Base-by-base conservation (phyloP, 306 rosid species). In the Cotoneaster glaucophyllus region DNA sequence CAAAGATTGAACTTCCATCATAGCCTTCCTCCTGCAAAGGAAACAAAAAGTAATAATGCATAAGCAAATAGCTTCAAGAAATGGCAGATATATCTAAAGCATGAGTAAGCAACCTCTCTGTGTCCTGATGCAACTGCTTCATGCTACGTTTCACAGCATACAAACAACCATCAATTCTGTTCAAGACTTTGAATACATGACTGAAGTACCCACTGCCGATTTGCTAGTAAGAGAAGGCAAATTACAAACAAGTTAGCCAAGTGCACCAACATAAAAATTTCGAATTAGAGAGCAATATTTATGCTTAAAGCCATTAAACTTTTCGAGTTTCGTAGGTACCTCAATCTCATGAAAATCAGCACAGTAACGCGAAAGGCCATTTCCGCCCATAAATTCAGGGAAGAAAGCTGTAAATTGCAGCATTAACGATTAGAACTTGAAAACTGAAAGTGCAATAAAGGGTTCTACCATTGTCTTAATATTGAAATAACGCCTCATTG, bases 1-100 rank as follows among this genome's bases (percentile, higher is more conserved):
- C 87, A 92, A 71, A 75, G 91, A 89, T 87, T 95, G 97, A 83
- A 92, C 97, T 83, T 95, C 99, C 99, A 92, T 92, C 81, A 92
- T 83, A 77, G 99, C 99, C 82, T 87, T 86, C 74, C 82, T 85
- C 88, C 97, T 95, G 83, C 83, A 86, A 71, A 69, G 52, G 59
- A 29, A 19, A 21, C 59, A 69, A 48, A 48, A 52, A 70, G 54
- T 15, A 24, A 56, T 13, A 6, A 52, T 37, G 24, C 59, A 62
- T 76, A 50, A 79, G 50, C 61, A 70, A 12, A 64, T 76, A 39
- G 44, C 82, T 64, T 57, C 66, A 77, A 64, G 24, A 24, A 44
- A 56, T 25, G 29, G n/a, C 57, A 74, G 78, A 65, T 61, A 31
- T 25, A 65, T 72, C 62, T 7, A 64, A 25, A 74, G 69, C 64